Base-by-base conservation (phyloP, 345 rosid genomes). In the Gossypium rotundifolium region DNA sequence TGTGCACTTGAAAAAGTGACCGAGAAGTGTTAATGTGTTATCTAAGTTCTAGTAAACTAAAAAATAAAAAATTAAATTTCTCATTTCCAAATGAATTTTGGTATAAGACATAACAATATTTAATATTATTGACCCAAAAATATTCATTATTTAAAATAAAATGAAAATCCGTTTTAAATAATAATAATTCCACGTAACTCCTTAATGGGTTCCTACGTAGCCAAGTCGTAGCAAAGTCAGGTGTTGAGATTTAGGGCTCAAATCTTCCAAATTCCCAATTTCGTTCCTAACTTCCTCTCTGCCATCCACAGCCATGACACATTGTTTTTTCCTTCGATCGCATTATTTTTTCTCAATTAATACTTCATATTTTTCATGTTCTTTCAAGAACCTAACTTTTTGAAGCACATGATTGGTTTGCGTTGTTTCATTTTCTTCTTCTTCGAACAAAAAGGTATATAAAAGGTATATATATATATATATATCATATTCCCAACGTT, bases 401-500 rank as follows among this genome's bases (percentile, higher is more conserved):
- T 70, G 6, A 52, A 29, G 20, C 65, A 46, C 17, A 40, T 65
- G 45, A 53, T 65, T 75, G 3, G 51, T 23, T 22, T 44, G 81
- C 75, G 61, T 62, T 52, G 40, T 20, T 77, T 38, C 12, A 49
- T 25, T 70, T 48, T 70, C 60, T 51, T 68, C 20, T 68, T 69
- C 59, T 70, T 70, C 25, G 29, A 70, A 29, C 52, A 51, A 53
- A 51, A 70, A 70, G 73, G 73, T 70, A 52, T 27, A 51, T 52
- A 52, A 9, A 45, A 44, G 2, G 2, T 53, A 29, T 44, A 44
- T 44, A 11, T 52, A 49, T 27, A 23, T 53, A 29, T 45, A 45
- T 45, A 11, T 52, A 51, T 70, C 25, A 29, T 70, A 27, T 52
- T 70, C 25, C 14, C 60, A 3, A 6, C 23, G 60, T 9, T 70